Percentiles rank a stretch among this genome's conserved stretches.
Conservation (phyloP, 2,329 filamentous ascomycete genomes). For the Alternaria angustiovoidea region DNA sequence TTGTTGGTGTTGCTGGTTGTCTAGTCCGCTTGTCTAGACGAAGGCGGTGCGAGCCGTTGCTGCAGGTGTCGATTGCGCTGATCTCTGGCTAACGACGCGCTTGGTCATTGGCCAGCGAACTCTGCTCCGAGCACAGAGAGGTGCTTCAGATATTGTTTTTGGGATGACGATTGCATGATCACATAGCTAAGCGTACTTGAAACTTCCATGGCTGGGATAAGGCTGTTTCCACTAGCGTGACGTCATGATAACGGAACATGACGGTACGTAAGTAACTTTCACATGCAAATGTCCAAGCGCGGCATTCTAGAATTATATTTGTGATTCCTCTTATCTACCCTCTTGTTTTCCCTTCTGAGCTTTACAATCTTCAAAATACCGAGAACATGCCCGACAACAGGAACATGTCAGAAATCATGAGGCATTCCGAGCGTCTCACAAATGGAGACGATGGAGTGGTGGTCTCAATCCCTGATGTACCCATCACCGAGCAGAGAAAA, state of each 20-base stretch:
- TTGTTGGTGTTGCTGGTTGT: neutral
- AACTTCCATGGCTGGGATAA: neutral
- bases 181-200: neutral
- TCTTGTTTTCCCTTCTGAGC: neutral
- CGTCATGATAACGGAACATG: slow-evolving; percentile 4
- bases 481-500: slow-evolving; percentile 10
- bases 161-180: neutral
- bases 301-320: no score
- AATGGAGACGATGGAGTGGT: slow-evolving; percentile 2
- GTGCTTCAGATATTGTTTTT: neutral
- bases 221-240: slow-evolving; percentile 3
- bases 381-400: neutral
- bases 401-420: slow-evolving; percentile 10
- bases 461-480: slow-evolving; percentile 8
- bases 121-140: no score
- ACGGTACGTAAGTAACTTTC: slow-evolving; percentile 1
- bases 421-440: slow-evolving; percentile 1
- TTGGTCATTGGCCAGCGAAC: neutral
- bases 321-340: neutral
- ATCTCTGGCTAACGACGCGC: neutral
- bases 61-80: neutral
- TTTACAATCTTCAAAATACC: no score
- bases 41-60: neutral
- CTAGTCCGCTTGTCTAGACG: no score
- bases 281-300: slow-evolving; percentile 1